Conservation (phyloP, 2,329 filamentous ascomycete species). For the Colletotrichum australisinense region DNA sequence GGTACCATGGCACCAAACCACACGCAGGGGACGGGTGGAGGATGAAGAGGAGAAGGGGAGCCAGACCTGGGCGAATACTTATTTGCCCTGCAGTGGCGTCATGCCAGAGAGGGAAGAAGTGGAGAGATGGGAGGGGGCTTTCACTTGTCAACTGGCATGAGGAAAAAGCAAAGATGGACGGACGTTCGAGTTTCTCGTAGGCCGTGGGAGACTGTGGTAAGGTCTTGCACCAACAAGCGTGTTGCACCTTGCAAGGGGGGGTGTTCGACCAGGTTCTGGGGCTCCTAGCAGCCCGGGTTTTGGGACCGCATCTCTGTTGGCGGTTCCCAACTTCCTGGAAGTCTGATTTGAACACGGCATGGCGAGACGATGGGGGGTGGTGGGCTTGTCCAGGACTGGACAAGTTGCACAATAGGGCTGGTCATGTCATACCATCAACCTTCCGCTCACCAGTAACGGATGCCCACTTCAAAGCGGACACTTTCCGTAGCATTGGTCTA, state of each 20-base stretch:
- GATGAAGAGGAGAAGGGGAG: neutral
- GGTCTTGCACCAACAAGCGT: neutral
- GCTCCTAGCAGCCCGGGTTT: neutral
- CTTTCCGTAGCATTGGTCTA: neutral
- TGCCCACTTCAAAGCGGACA: neutral
- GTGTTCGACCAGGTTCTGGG: neutral
- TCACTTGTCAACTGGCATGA: neutral
- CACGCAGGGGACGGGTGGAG: neutral
- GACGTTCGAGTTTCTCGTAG: neutral
- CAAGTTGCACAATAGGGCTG: neutral
- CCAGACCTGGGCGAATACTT: neutral
- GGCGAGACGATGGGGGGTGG: neutral
- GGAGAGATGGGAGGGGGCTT: neutral
- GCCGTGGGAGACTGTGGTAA: neutral
- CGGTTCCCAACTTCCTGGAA: neutral
- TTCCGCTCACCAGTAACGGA: neutral
- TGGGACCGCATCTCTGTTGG: neutral
- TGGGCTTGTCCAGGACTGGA: neutral
- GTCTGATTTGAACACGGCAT: neutral
- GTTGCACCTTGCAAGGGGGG: neutral
- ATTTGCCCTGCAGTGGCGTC: neutral
- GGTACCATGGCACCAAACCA: neutral
- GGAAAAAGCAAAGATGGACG: neutral
- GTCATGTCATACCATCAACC: neutral
- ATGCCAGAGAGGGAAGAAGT: constrained; percentile 6